Base-by-base conservation (phyloP, 495 filamentous ascomycete species). In the Gamarada debralockiae region DNA sequence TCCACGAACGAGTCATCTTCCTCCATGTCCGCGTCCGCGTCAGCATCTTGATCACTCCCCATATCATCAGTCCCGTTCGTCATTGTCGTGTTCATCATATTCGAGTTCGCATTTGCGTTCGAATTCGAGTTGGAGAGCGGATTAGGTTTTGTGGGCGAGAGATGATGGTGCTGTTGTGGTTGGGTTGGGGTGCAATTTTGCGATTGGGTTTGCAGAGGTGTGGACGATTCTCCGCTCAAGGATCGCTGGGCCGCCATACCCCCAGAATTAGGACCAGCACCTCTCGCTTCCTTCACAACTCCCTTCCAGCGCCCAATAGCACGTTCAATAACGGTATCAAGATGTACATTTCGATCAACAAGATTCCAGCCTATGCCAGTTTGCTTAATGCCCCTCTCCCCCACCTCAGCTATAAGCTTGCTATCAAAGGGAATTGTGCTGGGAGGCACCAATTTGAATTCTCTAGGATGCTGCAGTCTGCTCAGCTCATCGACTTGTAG, bases 401-500 rank as follows among this genome's bases (percentile, higher is more conserved):
- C 55, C 33, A 73, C 29, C 37, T 66, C 66, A 4, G 60, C 53
- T 23, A 75, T 48, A 7, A 74, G 39, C 3, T 72, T 69, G 50
- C 70, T 56, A 29, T 69, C 67, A 14, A 93, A 53, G 3, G 80
- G 81, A 3, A 90, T 66, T 0, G 76, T 85, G 24, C 79, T 70
- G 0, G 87, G 82, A 0, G 81, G 78, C 27, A 78, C 71, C n/a
- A 85, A 71, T 20, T 78, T 78, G 60, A 87, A 87, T 58, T 92
- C 86, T 5, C 82, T 74, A 7, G 86, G 84, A 61, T 87, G 83
- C 60, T 90, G 83, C 48, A 81, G 76, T 17, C 79, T 75, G 37
- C 77, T 83, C 3, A 91, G 68, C 18, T 83, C 77, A 42, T 89
- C 84, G 18, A 90, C 74, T 61, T 89, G 84, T 0, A 72, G 67